These are phyloP conservation scores for Diaporthe vaccinii DNA, from an alignment of 2,329 filamentous ascomycete genomes.

Conservation along the genomic window DNA sequence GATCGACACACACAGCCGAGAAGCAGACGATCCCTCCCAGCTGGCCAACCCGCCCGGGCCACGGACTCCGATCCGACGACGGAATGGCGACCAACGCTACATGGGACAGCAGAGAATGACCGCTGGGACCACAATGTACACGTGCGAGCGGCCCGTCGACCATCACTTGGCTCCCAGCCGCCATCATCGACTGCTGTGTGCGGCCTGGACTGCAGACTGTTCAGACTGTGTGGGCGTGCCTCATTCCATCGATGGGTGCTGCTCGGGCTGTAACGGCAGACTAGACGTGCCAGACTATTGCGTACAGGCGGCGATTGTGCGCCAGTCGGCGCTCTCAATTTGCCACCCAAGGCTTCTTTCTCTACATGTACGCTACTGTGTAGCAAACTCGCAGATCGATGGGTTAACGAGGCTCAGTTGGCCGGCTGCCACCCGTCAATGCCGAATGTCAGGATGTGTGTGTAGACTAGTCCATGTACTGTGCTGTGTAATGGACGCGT, in stretches of 20 bases:
- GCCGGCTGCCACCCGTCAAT: slow-evolving; percentile 3
- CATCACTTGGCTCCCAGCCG: slow-evolving; percentile 9
- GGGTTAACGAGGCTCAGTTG: neutral
- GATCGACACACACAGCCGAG: slow-evolving; percentile 32
- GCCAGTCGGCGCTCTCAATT: slow-evolving; percentile 27
- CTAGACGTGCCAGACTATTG: neutral
- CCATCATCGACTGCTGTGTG: neutral
- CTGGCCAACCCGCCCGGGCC: slow-evolving; percentile 16
- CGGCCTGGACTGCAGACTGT: neutral
- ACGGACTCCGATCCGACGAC: slow-evolving; percentile 24
- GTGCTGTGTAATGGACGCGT: neutral
- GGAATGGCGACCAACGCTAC: neutral
- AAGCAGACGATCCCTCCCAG: slow-evolving; percentile 35
- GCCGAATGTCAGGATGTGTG: neutral
- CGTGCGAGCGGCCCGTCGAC: slow-evolving; percentile 20
- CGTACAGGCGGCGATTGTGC: neutral
- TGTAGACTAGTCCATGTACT: neutral
- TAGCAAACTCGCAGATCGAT: neutral
- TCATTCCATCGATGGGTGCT: neutral
- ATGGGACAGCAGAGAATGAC: neutral
- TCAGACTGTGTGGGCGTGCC: neutral
- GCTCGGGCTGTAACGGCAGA: neutral
- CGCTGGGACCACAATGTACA: slow-evolving; percentile 6
- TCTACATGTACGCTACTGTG: neutral
- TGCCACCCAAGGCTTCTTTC: neutral